These are phyloP conservation scores for Pythium folliculosum DNA, from an alignment of 352 stramenopile species.

Conservation along the genomic window DNA sequence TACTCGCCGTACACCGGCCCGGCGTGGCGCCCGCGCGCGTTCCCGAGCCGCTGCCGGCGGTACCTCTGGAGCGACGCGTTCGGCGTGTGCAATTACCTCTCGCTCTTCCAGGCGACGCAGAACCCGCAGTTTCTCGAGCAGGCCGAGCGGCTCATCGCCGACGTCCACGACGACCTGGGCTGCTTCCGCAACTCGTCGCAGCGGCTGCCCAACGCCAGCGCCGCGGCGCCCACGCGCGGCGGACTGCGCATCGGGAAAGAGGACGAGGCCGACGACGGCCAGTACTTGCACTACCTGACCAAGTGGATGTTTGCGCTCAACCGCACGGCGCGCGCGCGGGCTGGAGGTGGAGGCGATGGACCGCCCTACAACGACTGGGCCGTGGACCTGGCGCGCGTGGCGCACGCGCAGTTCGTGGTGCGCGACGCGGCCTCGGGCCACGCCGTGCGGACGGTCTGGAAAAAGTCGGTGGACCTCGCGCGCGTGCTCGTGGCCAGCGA, in stretches of 20 bases:
- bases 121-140: constrained; percentile 27
- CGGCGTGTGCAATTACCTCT: constrained; percentile 36
- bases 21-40: constrained; percentile 26
- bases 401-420: constrained; percentile 32
- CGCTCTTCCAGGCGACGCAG: constrained; percentile 24
- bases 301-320: constrained; percentile 47
- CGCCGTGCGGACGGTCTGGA: constrained; percentile 39
- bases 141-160: constrained; percentile 29
- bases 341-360: background rate
- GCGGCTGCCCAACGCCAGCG: constrained; percentile 16
- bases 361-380: constrained; percentile 30
- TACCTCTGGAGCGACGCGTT: constrained; percentile 46
- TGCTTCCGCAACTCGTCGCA: constrained; percentile 27
- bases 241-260: constrained; percentile 41
- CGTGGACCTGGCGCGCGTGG: constrained; percentile 24
- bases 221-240: constrained; percentile 19
- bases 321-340: constrained; percentile 29
- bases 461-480: constrained; percentile 37
- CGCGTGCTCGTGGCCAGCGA: constrained; percentile 32
- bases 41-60: constrained; percentile 22
- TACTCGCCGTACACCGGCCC: constrained; percentile 33
- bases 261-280: constrained; percentile 33
- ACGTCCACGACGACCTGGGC: constrained; percentile 32
- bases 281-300: constrained; percentile 46
- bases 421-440: constrained; percentile 16